Base-by-base conservation (phyloP, 2,329 filamentous ascomycete species). In the Davidsoniella virescens region DNA sequence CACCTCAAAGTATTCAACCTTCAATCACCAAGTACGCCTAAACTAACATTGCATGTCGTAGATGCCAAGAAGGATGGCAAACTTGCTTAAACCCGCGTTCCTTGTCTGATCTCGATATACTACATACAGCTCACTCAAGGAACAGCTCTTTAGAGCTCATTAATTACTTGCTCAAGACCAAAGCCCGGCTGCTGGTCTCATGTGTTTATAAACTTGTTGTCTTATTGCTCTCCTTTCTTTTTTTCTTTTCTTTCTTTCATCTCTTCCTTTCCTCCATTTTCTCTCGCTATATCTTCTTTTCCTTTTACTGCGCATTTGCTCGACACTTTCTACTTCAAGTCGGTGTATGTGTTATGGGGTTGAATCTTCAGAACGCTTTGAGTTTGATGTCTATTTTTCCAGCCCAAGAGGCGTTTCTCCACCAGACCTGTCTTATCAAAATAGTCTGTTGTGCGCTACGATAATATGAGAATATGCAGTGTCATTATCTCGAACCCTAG, bases 61-160 rank as follows among this genome's bases (percentile, higher is more conserved):
- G 52, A 54, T n/a, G 52, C 52, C 18, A 52, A 54, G 42, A 49
- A 49, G 29, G 52, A 54, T 9, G 52, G 52, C 46, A 54, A 52
- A 39, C 42, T 54, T 29, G 12, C 44, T 23, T 54, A 45, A 52
- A 16, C 46, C 10, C n/a, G 18, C 14, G 10, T 38, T 17, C n/a
- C 26, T 18, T 17, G n/a, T 25, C n/a, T 2, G n/a, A 42, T 23
- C 17, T 17, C 23, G n/a, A 20, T 12, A 8, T 12, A 29, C 26
- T 33, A 33, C 29, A 33, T 33, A 33, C 29, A 33, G 29, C 29
- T 33, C 29, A 33, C 8, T 8, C 29, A 33, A 33, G 29, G 29
- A 9, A 33, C 29, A 2, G 29, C 12, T 33, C 29, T 8, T 33
- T 33, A 33, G 29, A 12, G 29, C 29, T 33, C 29, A 33, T 33